A percentile compares a stretch with the other conserved stretches of the same genome.
phyloP scores from a whole-genome alignment of 2,329 filamentous ascomycete species.

The Epichloe hybrida region DNA sequence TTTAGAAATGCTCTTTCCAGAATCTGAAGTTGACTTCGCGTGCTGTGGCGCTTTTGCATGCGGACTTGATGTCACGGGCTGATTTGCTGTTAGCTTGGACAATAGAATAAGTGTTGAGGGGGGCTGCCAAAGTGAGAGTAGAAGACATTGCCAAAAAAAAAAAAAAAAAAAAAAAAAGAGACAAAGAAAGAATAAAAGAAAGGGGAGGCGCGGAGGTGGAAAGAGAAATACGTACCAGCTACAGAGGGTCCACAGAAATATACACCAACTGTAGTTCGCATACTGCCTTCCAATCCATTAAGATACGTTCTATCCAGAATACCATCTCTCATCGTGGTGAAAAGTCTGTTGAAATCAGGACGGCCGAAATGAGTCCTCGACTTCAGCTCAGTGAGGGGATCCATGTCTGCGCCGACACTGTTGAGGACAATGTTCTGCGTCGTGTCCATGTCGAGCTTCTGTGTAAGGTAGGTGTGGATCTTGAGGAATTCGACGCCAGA shows the following conservation, averaged over 20 bases:
- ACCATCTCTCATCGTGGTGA: slow-evolving; percentile 75
- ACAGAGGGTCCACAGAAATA: slow-evolving; percentile 92
- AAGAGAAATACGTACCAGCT: slow-evolving; percentile 30
- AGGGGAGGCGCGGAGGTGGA: too few relatives aligned
- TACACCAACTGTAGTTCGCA: slow-evolving; percentile 79
- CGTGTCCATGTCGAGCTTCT: slow-evolving; percentile 81
- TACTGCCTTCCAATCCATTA: slow-evolving; percentile 60
- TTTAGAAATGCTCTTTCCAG: slow-evolving; percentile 89
- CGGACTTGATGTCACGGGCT: slow-evolving; percentile 74
- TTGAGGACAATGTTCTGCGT: slow-evolving; percentile 96
- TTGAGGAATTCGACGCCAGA: slow-evolving; percentile 75
- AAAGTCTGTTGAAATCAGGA: slow-evolving; percentile 73
- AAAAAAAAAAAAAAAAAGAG: neutral
- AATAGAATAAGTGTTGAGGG: too few relatives aligned
- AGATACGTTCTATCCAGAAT: slow-evolving; percentile 79
- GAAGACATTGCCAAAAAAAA: too few relatives aligned
- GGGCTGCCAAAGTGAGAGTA: neutral
- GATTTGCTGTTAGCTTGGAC: slow-evolving; percentile 15
- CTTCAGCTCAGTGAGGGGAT: slow-evolving; percentile 85
- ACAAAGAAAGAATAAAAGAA: too few relatives aligned
- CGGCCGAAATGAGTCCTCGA: slow-evolving; percentile 88
- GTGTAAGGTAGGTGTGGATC: slow-evolving; percentile 96
- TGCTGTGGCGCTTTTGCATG: slow-evolving; percentile 58
- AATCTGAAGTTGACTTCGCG: slow-evolving; percentile 86
- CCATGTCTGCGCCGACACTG: slow-evolving; percentile 73